Base-by-base conservation (phyloP, 805 yeast species). In the Myxozyma vanderwaltii region DNA sequence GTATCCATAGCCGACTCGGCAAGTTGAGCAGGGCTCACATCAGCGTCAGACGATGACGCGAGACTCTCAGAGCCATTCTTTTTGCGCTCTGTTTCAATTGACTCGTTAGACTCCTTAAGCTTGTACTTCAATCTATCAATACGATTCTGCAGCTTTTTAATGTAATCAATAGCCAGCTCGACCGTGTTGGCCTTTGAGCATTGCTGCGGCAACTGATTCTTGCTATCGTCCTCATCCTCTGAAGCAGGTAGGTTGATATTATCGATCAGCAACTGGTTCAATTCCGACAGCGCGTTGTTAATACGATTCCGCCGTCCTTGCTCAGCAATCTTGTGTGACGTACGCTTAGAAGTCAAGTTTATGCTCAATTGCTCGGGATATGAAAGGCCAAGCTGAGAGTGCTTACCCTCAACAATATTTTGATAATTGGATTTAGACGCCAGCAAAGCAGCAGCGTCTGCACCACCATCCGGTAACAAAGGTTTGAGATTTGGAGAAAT, bases 251-350 rank as follows among this genome's bases (percentile, higher is more conserved):
- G 35, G 51, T 48, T 62, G 39, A 51, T 61, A 49, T 54, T 63
- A 0, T 59, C 65, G 17, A 96, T 95, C 23, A 92, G 79, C 62
- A 90, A 74, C 8, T 77, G 68, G 7, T 86, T 85, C 59, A 92
- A 76, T 44, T 89, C 96, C 45, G 83, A 83, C 31, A 92, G 84
- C 0, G 97, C 98, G 56, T 78, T 75, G 72, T 94, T 94, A 86
- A 92, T 87, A 63, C 99, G 79, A 72, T 92, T 91, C 67, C 99
- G 81, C 54, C 99, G 80, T 15, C 96, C 98, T 73, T 94, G 97
- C 74, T 92, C 99, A 0, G 99, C 98, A 15, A 89, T 80, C 71
- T 92, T 91, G 73, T 92, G 99, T 43, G 83, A 82, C 1, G 86
- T 82, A 67, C 86, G 85, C 70, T 87, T 86, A 27, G 75, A 70